phyloP scores from a whole-genome alignment of 108 stramenopile species.

The Seminavis robusta region DNA sequence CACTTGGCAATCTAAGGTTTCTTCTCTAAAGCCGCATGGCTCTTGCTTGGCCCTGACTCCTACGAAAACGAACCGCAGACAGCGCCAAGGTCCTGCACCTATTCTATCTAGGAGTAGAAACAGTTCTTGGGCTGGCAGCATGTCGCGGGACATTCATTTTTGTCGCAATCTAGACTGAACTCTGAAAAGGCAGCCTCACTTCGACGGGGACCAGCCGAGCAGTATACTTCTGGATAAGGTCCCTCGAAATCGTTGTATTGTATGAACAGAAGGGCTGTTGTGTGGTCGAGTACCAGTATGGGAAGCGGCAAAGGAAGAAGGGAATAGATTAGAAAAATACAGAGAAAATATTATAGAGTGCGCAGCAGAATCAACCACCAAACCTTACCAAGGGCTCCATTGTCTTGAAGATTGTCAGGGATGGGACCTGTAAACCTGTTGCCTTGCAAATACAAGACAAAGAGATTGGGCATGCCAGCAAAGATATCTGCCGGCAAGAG shows the following conservation, averaged over 20 bases:
- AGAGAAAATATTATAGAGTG: background rate
- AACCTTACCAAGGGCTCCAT: slow-evolving; percentile 35
- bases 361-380: background rate
- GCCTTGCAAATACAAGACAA: slow-evolving; percentile 31
- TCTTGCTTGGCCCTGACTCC: background rate
- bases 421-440: slow-evolving; percentile 42
- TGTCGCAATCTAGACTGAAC: slow-evolving; percentile 34
- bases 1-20: slow-evolving; percentile 4
- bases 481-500: slow-evolving; percentile 14
- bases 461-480: slow-evolving; percentile 16
- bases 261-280: slow-evolving; percentile 26
- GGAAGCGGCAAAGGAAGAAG: background rate
- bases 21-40: background rate
- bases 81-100: background rate
- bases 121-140: slow-evolving; percentile 17
- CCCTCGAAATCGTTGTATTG: slow-evolving; percentile 40
- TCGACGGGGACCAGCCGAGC: slow-evolving; percentile 10
- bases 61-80: no score
- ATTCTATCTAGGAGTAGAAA: slow-evolving; percentile 4
- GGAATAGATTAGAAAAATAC: background rate
- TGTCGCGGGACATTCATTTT: slow-evolving; percentile 11
- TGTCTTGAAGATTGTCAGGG: slow-evolving; percentile 12
- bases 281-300: background rate
- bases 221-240: slow-evolving; percentile 34
- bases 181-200: slow-evolving; percentile 4